Base-by-base conservation (phyloP, 2,329 filamentous ascomycete genomes). In the Fusarium stilboides region DNA sequence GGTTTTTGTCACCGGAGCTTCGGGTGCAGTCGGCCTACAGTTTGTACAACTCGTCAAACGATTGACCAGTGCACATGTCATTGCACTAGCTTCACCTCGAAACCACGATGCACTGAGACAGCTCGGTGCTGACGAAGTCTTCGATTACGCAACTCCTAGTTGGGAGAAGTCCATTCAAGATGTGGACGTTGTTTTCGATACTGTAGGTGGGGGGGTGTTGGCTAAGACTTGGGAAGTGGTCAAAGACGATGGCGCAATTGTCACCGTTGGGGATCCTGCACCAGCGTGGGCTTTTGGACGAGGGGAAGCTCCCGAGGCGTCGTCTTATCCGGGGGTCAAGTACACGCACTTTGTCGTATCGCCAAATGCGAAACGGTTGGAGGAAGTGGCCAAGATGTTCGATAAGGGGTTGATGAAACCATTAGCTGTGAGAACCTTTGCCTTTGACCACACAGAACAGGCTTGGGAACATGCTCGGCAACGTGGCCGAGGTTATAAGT, bases 181-280 rank as follows among this genome's bases (percentile, higher is more conserved):
- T 3, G 26, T 62, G 1, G 52, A 57, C 12, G 20, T 62, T 15
- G 55, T 69, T 1, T 69, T 69, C 7, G 66, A 69, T 5, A 66
- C 61, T 2, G 66, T 69, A 0, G 65, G 66, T 0, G 39, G 43
- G 0, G 65, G 62, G 0, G n/a, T 69, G 1, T 7, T 81, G 22
- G 31, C 57, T 2, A 77, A 72, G 44, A 46, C 72, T 0, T 81
- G 79, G 79, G 53, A 64, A 15, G 63, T 68, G 0, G 69, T 82
- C 5, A 77, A 77, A 39, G 50, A 59, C 2, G 57, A 70, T 14
- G 80, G 79, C 0, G 58, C 59, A 0, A 76, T 81, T 12, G 70
- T 82, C 0, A 81, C 80, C 0, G 74, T 82, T 0, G 78, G 70
- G 4, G 79, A 80, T 43, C 78, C 79, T 8, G 70, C 77, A 0